Conservation (phyloP, 225 moss, liverwort and hornwort genomes). For the Physcomitrium patens region DNA sequence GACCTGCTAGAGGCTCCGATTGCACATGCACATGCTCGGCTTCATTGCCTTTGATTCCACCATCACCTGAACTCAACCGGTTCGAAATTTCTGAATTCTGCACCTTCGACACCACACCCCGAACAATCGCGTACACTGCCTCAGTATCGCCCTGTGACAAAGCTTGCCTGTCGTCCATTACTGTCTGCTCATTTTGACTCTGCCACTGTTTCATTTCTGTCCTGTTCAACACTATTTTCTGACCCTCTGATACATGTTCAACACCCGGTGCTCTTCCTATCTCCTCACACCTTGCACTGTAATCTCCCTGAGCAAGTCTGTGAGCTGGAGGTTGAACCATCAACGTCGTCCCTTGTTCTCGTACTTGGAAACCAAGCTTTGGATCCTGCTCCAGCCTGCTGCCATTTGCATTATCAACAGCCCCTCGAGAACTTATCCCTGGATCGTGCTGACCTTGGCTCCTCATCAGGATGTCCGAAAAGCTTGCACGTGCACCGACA, state of each 20-base stretch:
- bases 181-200: slow-evolving; percentile 35
- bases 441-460: slow-evolving; percentile 31
- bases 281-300: slow-evolving; percentile 31
- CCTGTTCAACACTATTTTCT: slow-evolving; percentile 29
- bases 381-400: slow-evolving; percentile 33
- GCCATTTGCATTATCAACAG: slow-evolving; percentile 25
- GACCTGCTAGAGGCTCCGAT: slow-evolving; percentile 5
- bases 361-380: slow-evolving; percentile 28
- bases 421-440: slow-evolving; percentile 22
- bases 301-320: slow-evolving; percentile 36
- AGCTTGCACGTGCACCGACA: slow-evolving; percentile 26
- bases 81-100: slow-evolving; percentile 26
- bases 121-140: too few relatives aligned
- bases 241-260: slow-evolving; percentile 26
- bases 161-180: slow-evolving; percentile 25
- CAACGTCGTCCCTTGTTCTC: slow-evolving; percentile 34
- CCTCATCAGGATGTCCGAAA: slow-evolving; percentile 38
- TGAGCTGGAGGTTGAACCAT: slow-evolving; percentile 37
- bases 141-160: slow-evolving; percentile 16
- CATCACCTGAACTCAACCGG: slow-evolving; percentile 37
- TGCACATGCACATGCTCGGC: slow-evolving; percentile 28
- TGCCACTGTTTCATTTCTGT: slow-evolving; percentile 32
- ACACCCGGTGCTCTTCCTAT: slow-evolving; percentile 30
- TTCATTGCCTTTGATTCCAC: slow-evolving; percentile 31
- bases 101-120: slow-evolving; percentile 32